A percentile compares a stretch with the other conserved stretches of the same genome.
Evolutionary conservation across 1,284 basidiomycete species (phyloP).

Genomic region (Jaminaea rosea): DNA sequence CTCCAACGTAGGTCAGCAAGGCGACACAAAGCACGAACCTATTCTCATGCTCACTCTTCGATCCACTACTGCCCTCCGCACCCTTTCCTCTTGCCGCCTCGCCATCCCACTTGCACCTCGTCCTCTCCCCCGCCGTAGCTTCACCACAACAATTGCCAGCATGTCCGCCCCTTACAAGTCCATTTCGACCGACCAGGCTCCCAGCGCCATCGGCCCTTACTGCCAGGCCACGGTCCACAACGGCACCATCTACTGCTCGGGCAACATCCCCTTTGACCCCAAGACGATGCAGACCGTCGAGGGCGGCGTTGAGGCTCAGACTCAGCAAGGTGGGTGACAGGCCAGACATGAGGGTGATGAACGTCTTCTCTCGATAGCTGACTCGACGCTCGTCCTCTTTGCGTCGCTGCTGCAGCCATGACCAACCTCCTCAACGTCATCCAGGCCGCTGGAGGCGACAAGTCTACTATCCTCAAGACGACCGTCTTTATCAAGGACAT

Average conservation of each 20-base stretch:
- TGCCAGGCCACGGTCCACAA: slow-evolving; percentile 67
- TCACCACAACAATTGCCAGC: slow-evolving; percentile 4
- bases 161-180: slow-evolving; percentile 29
- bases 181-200: slow-evolving; percentile 38
- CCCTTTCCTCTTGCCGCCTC: background rate
- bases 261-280: slow-evolving; percentile 75
- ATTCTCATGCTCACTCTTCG: no score
- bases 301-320: slow-evolving; percentile 72
- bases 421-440: slow-evolving; percentile 77
- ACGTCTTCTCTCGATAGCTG: no score
- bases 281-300: slow-evolving; percentile 62
- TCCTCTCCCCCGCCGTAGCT: background rate
- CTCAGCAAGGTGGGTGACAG: no score
- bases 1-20: no score
- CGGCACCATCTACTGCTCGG: slow-evolving; percentile 78
- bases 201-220: slow-evolving; percentile 45
- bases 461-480: slow-evolving; percentile 24
- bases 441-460: slow-evolving; percentile 60
- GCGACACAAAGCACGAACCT: no score
- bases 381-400: no score
- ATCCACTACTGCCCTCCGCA: background rate
- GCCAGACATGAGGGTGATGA: no score
- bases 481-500: slow-evolving; percentile 70
- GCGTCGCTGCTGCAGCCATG: no score
- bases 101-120: background rate